Base-by-base conservation (phyloP, 2,329 filamentous ascomycete species). In the Botrytis paeoniae region DNA sequence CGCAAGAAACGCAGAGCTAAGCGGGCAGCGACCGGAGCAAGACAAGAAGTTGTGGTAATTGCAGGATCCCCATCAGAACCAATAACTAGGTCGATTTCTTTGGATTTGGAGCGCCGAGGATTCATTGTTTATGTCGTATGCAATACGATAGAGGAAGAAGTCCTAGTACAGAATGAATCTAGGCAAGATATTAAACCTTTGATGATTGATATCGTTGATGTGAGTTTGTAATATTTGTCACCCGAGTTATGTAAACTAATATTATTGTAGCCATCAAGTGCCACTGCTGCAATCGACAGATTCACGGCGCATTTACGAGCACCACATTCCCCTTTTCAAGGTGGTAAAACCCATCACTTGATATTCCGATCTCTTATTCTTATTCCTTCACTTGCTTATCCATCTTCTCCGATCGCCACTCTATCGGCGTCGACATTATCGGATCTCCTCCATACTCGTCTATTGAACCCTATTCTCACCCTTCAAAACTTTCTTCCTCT, bases 71-170 rank as follows among this genome's bases (percentile, higher is more conserved):
- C 94, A 3, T 89, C 91, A 68, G 90, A 97, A 78, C 92, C 95
- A 25, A 86, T 98, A 79, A 95, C 94, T 10, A 92, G 91, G 79
- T 94, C 93, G 18, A 85, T 98, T 71, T 90, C 94, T 3, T 83
- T 95, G 65, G 96, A 99, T 80, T 85, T 99, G 77, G 96, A 98
- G 83, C 87, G 94, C 74, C 89, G 94, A 76, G 96, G 96, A 7
- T 98, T 97, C 81, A 93, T 98, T 74, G 93, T 98, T 72, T 99
- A 94, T 81, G 86, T 99, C 74, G 93, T 97, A 0, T 95, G 94
- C 79, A 92, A 90, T 76, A 93, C 90, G n/a, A 84, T 90, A 74
- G 93, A 97, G 78, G 95, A 98, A 77, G 94, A 98, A 81, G 86
- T 91, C 51, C 84, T 92, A 75, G 90, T 98, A 22, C 89, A 93